phyloP scores from a whole-genome alignment of 768 basidiomycete genomes.

The Mycena rebaudengoi region DNA sequence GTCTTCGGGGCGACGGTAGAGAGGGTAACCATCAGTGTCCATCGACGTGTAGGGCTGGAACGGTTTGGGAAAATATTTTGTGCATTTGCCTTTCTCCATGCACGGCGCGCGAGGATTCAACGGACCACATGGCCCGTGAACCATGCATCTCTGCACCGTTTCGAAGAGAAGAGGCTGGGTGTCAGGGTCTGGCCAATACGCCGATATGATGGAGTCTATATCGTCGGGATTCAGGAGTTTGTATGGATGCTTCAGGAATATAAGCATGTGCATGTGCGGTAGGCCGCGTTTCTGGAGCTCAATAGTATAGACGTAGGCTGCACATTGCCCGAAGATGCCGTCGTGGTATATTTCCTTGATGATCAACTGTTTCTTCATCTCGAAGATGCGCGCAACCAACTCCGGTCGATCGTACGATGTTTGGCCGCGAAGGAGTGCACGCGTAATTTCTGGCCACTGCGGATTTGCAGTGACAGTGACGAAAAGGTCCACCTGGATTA shows the following conservation, averaged over 20 bases:
- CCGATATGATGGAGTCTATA: neutral
- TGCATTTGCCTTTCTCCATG: too few relatives aligned
- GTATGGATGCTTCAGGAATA: constrained; percentile 36
- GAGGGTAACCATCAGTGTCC: constrained; percentile 50
- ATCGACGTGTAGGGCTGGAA: too few relatives aligned
- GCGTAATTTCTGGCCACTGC: neutral
- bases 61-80: too few relatives aligned
- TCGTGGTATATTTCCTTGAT: constrained; percentile 45
- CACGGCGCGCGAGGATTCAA: too few relatives aligned
- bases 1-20: constrained; percentile 35
- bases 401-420: constrained; percentile 55
- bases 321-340: constrained; percentile 50
- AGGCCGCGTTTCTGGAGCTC: constrained; percentile 55
- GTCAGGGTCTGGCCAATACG: constrained; percentile 1
- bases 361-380: constrained; percentile 49
- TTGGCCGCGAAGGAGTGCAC: constrained; percentile 48
- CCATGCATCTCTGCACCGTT: too few relatives aligned
- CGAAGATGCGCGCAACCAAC: constrained; percentile 55
- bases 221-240: constrained; percentile 13
- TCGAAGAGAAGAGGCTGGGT: too few relatives aligned
- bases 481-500: neutral
- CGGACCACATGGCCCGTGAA: too few relatives aligned
- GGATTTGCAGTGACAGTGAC: neutral
- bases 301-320: constrained; percentile 53
- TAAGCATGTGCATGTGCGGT: constrained; percentile 52